Percentiles rank a stretch among this genome's conserved stretches.
Evolutionary conservation across 164 flowering plant species (phyloP).

Genomic region (Piper betle): DNA sequence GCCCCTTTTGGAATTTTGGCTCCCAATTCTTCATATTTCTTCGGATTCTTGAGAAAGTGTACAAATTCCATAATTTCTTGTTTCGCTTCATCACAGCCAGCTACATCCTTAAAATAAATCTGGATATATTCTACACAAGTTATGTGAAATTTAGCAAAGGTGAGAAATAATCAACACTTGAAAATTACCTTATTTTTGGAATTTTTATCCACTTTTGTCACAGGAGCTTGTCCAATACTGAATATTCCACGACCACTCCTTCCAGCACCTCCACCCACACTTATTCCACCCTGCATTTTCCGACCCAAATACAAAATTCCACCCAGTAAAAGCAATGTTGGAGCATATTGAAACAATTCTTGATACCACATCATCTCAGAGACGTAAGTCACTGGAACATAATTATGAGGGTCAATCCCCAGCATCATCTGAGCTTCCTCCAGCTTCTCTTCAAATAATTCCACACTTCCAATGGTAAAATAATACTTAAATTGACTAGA

Average conservation of each 20-base stretch:
- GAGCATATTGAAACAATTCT: conserved; percentile 69
- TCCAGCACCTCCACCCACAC: conserved; percentile 66
- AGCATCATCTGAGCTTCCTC: conserved; percentile 91
- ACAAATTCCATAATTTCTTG: conserved; percentile 97
- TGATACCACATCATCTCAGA: conserved; percentile 75
- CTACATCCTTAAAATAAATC: conserved; percentile 86
- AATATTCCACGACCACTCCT: conserved; percentile 80
- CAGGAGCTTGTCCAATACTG: conserved; percentile 80
- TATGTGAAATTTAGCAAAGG: background rate
- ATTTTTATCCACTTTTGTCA: conserved; percentile 81
- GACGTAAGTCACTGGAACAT: conserved; percentile 74
- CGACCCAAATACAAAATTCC: conserved; percentile 61
- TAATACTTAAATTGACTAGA: conserved; percentile 61
- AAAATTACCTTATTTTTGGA: conserved; percentile 75
- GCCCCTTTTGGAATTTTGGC: conserved; percentile 96
- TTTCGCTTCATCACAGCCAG: conserved; percentile 96
- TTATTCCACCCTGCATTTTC: conserved; percentile 74
- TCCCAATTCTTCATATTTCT: conserved; percentile 78
- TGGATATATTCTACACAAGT: conserved; percentile 6
- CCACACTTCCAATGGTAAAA: conserved; percentile 87
- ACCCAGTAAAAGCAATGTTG: conserved; percentile 62
- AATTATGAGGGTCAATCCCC: conserved; percentile 72
- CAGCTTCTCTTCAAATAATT: conserved; percentile 87
- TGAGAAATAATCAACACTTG: background rate
- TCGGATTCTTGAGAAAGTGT: conserved; percentile 82